These are phyloP conservation scores for Daldinia decipiens DNA, from an alignment of 495 filamentous ascomycete genomes.

Conservation along the genomic window DNA sequence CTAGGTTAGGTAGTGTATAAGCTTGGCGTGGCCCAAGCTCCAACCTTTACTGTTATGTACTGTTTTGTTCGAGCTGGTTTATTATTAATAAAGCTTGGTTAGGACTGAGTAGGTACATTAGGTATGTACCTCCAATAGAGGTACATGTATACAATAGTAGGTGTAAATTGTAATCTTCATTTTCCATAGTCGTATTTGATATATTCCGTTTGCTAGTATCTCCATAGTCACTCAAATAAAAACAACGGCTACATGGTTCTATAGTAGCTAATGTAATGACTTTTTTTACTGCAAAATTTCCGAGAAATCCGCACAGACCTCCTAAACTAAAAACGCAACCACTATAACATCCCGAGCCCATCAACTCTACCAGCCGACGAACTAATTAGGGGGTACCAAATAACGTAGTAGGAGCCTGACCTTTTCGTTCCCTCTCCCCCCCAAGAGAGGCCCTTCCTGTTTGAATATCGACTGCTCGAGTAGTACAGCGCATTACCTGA, in stretches of 20 bases:
- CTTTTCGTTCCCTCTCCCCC: constrained; percentile 24
- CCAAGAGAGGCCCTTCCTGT: constrained; percentile 12
- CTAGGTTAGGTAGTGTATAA: no score
- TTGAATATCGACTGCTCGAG: constrained; percentile 30
- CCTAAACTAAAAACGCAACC: constrained; percentile 24
- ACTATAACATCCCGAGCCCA: constrained; percentile 27
- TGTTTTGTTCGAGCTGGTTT: no score
- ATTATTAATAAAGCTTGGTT: no score
- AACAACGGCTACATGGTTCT: neutral
- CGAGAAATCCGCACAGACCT: constrained; percentile 39
- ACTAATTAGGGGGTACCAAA: constrained; percentile 41
- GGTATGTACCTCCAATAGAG: no score
- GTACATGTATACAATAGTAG: no score
- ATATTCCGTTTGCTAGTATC: no score
- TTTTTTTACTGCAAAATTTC: constrained; percentile 47
- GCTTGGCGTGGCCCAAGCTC: constrained; percentile 28
- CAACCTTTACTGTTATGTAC: neutral
- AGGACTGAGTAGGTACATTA: no score
- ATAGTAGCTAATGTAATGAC: constrained; percentile 28
- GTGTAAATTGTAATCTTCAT: no score
- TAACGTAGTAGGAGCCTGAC: constrained; percentile 23
- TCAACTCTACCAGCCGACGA: constrained; percentile 32
- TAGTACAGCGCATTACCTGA: constrained; percentile 25
- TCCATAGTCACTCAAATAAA: no score
- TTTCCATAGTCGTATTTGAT: no score